Evolutionary conservation across 805 yeast species (phyloP).

Genomic region (Nakazawaea ernobii): DNA sequence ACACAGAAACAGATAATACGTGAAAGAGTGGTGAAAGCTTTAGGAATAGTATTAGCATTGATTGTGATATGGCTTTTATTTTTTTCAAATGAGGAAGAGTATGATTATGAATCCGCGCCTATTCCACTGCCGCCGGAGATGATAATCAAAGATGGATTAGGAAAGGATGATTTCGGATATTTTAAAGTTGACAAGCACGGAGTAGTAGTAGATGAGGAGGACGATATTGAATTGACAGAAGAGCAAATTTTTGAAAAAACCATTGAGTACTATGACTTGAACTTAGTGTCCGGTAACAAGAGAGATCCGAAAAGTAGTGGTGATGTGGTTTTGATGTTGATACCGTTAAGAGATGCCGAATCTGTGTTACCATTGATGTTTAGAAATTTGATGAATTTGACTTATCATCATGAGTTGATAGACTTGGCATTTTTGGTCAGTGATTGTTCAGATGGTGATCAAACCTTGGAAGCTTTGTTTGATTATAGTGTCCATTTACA

Average conservation of each 20-base stretch:
- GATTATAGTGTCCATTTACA: slow-evolving; percentile 65
- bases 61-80: slow-evolving; percentile 3
- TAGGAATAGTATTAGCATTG: neutral
- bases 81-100: neutral
- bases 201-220: neutral
- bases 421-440: slow-evolving; percentile 79
- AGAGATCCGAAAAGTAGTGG: slow-evolving; percentile 39
- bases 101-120: neutral
- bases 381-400: slow-evolving; percentile 78
- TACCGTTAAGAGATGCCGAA: slow-evolving; percentile 79
- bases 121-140: neutral
- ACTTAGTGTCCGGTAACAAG: slow-evolving; percentile 46
- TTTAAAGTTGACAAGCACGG: slow-evolving; percentile 8
- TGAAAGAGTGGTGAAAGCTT: neutral
- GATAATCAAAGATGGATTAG: slow-evolving; percentile 4
- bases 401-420: slow-evolving; percentile 74
- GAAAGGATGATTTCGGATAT: slow-evolving; percentile 8
- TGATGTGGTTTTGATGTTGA: slow-evolving; percentile 62
- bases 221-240: slow-evolving; percentile 16
- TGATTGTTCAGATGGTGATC: slow-evolving; percentile 67
- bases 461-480: slow-evolving; percentile 58
- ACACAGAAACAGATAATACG: neutral
- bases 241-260: slow-evolving; percentile 37
- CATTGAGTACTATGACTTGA: slow-evolving; percentile 59
- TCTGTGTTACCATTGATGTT: slow-evolving; percentile 76